Percentiles rank a stretch among this genome's conserved stretches.
phyloP scores from a whole-genome alignment of 1,284 basidiomycete species.

The Vanrija sp. region DNA sequence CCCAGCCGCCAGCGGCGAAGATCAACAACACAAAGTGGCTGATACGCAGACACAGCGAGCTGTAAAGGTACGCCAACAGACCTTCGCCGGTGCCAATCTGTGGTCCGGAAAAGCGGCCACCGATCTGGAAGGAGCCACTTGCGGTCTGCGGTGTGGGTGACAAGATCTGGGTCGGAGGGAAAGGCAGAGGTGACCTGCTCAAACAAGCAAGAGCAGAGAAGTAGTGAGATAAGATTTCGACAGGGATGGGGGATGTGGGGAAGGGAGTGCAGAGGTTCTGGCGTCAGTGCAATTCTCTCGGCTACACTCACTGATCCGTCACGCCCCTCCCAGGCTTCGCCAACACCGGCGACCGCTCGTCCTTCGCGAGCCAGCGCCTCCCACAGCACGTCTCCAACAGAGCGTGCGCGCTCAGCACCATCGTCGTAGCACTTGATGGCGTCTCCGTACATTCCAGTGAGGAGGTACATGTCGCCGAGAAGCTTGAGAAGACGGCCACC shows the following conservation, averaged over 20 bases:
- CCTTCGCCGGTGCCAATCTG: slow-evolving; percentile 39
- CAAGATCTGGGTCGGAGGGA: slow-evolving; percentile 34
- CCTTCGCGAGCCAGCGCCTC: slow-evolving; percentile 81
- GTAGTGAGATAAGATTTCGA: slow-evolving; percentile 41
- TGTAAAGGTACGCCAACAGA: slow-evolving; percentile 45
- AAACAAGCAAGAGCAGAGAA: slow-evolving; percentile 37
- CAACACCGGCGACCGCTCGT: slow-evolving; percentile 67
- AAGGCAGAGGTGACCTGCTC: slow-evolving; percentile 35
- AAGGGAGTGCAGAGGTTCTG: slow-evolving; percentile 37
- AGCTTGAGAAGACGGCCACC: slow-evolving; percentile 69
- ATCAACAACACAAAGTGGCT: slow-evolving; percentile 57
- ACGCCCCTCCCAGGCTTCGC: slow-evolving; percentile 74
- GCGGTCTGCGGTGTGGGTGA: slow-evolving; percentile 31
- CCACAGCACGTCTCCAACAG: slow-evolving; percentile 73
- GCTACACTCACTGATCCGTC: slow-evolving; percentile 57
- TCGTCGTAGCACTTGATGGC: slow-evolving; percentile 81
- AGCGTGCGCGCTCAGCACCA: slow-evolving; percentile 67
- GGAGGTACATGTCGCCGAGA: slow-evolving; percentile 78
- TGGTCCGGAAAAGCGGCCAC: slow-evolving; percentile 3
- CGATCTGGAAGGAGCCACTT: slow-evolving; percentile 26
- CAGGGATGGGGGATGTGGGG: slow-evolving; percentile 36
- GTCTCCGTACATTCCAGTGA: slow-evolving; percentile 75
- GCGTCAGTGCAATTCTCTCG: neutral
- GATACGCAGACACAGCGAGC: slow-evolving; percentile 39
- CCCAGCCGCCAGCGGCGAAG: slow-evolving; percentile 85